Base-by-base conservation (phyloP, 768 basidiomycete genomes). In the Tricholoma furcatifolium region DNA sequence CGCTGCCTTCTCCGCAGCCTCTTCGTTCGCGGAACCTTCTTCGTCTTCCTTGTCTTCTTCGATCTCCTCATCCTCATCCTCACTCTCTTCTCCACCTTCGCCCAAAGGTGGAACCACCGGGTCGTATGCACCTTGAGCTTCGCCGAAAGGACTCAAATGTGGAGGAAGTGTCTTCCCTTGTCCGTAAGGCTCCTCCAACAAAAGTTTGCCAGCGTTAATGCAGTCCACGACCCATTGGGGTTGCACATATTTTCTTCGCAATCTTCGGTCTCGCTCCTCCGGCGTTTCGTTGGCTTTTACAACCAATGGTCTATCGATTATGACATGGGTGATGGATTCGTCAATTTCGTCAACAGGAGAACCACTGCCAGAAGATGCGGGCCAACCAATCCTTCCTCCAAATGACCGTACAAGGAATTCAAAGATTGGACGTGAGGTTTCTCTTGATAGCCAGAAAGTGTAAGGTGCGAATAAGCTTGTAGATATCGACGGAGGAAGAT, bases 161-260 rank as follows among this genome's bases (percentile, higher is more conserved):
- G 97, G 94, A 2, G 97, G 97, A 30, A 98, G 81, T 2, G 82
- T 80, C 58, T 83, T 82, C 2, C 94, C 97, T 63, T 93, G 94
- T 20, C 75, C 78, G 65, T 98, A 98, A 23, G 80, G 77, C 55
- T 90, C 94, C 61, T 94, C 91, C 1, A 92, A 79, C 24, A 98
- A 77, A 53, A 96, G 79, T 67, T 81, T 90, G 9, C 87, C 85
- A 7, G 84, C 80, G 67, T 99, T 99, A 66, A 97, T 85, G 67
- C 91, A 97, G 67, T 99, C 97, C 32, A 93, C 91, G 30, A 97
- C 81, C 97, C 97, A 98, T 69, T 98, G 96, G 10, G 97, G 97
- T 69, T 98, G 97, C 15, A 98, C 80, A 67, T 89, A 92, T 65
- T 91, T 93, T 62, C 93, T 80, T 66, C 82, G 82, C 40, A 77